Base-by-base conservation (phyloP, 257 asterid species). In the Salvia splendens region DNA sequence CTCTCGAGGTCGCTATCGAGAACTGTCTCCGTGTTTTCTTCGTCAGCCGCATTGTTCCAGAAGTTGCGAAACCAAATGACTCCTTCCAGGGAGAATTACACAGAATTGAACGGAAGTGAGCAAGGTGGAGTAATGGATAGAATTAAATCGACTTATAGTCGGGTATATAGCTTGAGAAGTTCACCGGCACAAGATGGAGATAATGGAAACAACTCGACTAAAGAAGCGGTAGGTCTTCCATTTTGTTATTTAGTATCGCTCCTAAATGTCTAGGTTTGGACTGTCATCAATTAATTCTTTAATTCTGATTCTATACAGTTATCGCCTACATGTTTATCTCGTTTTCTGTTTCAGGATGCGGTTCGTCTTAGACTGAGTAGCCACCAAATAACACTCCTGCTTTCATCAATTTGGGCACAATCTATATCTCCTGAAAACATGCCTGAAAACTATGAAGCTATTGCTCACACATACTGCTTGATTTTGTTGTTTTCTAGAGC, bases 391-490 rank as follows among this genome's bases (percentile, higher is more conserved):
- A 69, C 80, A 36, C 82, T 81, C 62, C 75, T 93, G 77, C 86
- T 93, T 72, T 90, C 97, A 59, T 90, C 98, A 61, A 81, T 93
- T 50, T 93, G 97, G 97, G 81, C 79, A 50, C 97, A 93, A 61
- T 84, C 95, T 30, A 68, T 84, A 70, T 86, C 92, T 75, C 88
- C 95, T 68, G 89, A 78, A 69, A 93, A 93, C 72, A 77, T 77
- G 81, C 98, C 98, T 14, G 95, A 85, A 80, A 93, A 93, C 76
- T 88, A 80, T 52, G 98, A 89, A 82, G 98, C 98, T 67, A 93
- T 93, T 75, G 95, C 98, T 71, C 94, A 90, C 84, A 90, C 96
- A 41, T 93, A 79, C 82, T 83, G 97, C 87, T 73, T 93, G 80
- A 79, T 93, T 73, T 73, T 90, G 77, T 80, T 93, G 82, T 90